phyloP scores from a whole-genome alignment of 2,329 filamentous ascomycete species.

The Colletotrichum spinosum region DNA sequence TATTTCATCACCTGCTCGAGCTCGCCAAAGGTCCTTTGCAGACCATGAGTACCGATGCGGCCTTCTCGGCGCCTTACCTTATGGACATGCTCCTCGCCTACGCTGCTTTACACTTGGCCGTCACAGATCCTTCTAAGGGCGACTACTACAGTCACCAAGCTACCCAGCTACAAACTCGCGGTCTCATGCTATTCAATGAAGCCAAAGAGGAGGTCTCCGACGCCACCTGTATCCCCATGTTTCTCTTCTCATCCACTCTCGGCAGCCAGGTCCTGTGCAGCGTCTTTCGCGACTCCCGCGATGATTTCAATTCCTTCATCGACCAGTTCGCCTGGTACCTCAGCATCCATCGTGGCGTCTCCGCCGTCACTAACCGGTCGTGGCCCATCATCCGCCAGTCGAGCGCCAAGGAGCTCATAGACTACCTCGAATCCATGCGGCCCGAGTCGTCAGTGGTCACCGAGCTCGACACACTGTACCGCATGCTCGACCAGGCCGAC shows the following conservation, averaged over 20 bases:
- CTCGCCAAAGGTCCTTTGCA: constrained; percentile 40
- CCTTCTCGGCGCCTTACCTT: constrained; percentile 49
- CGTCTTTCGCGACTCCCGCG: constrained; percentile 45
- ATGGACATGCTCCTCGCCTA: constrained; percentile 52
- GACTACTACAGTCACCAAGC: constrained; percentile 44
- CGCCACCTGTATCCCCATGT: constrained; percentile 52
- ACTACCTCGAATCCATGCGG: constrained; percentile 39
- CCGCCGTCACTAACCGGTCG: constrained; percentile 48
- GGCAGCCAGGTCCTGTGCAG: constrained; percentile 35
- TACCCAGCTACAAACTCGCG: constrained; percentile 45
- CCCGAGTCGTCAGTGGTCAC: constrained; percentile 44
- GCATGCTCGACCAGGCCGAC: constrained; percentile 30
- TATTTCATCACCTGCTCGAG: constrained; percentile 50
- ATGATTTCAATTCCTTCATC: constrained; percentile 53
- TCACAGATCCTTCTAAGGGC: constrained; percentile 38
- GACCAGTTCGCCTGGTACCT: constrained; percentile 55
- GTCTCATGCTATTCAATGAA: constrained; percentile 46
- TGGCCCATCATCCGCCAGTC: constrained; percentile 51
- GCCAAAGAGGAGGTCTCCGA: constrained; percentile 40
- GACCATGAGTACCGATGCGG: constrained; percentile 46
- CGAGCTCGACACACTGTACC: constrained; percentile 41
- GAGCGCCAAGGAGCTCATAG: constrained; percentile 43
- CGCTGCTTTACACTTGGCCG: constrained; percentile 51
- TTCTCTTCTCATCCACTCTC: constrained; percentile 56
- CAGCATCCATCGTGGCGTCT: constrained; percentile 56